Evolutionary conservation across 2,329 filamentous ascomycete species (phyloP).

Genomic region (Zymoseptoria ardabiliae): DNA sequence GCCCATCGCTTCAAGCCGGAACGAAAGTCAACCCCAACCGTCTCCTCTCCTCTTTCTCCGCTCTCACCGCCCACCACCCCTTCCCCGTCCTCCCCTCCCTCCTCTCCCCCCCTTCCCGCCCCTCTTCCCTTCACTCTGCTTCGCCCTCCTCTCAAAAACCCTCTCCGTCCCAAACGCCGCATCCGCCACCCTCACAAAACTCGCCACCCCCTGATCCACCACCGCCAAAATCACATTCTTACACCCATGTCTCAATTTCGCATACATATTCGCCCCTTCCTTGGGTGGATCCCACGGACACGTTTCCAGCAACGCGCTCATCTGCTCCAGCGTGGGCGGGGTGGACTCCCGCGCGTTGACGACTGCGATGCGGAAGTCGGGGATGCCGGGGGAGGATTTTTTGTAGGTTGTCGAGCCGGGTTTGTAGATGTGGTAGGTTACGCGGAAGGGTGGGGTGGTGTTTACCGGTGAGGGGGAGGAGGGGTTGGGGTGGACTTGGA

Average conservation of each 20-base stretch:
- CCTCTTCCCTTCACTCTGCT: slow-evolving; percentile 26
- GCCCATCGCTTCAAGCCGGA: slow-evolving; percentile 4
- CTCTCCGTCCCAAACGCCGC: slow-evolving; percentile 66
- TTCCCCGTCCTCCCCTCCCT: slow-evolving; percentile 30
- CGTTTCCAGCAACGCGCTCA: slow-evolving; percentile 63
- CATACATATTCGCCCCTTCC: slow-evolving; percentile 52
- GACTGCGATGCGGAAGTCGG: slow-evolving; percentile 80
- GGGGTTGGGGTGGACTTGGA: slow-evolving; percentile 21
- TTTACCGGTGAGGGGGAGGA: slow-evolving; percentile 26
- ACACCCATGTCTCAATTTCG: slow-evolving; percentile 74
- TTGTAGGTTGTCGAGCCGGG: slow-evolving; percentile 57
- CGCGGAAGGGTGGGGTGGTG: slow-evolving; percentile 51
- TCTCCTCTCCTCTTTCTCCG: not conserved
- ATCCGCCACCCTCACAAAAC: slow-evolving; percentile 76
- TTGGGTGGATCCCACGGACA: slow-evolving; percentile 60
- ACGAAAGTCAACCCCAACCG: not conserved
- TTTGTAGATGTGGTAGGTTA: slow-evolving; percentile 81
- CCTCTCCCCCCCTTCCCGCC: slow-evolving; percentile 35
- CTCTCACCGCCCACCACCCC: slow-evolving; percentile 26
- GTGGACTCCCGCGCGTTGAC: slow-evolving; percentile 64
- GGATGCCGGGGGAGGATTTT: slow-evolving; percentile 68
- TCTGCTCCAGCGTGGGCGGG: slow-evolving; percentile 66
- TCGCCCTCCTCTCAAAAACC: slow-evolving; percentile 55
- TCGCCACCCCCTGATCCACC: slow-evolving; percentile 83
- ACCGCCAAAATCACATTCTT: slow-evolving; percentile 79